Evolutionary conservation across 2,329 filamentous ascomycete genomes (phyloP), one percentile per base, ranked within the genome.

Genomic region (Penicillium sp.): DNA sequence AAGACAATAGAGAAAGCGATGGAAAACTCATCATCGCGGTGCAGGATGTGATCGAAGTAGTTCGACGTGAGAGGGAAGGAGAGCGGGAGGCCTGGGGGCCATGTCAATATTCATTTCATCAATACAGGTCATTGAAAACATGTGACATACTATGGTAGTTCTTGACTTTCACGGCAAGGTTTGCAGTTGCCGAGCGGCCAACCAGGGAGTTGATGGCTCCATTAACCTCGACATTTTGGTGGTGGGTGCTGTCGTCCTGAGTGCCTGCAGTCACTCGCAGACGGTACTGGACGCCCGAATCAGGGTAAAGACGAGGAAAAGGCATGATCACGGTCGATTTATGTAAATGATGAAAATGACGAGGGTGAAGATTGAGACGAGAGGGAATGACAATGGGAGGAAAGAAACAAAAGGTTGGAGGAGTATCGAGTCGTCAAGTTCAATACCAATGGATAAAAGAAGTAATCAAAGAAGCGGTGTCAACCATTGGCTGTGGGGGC

Each of bases 181-280:
- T 83, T 13, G 87, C 82, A 45, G 87, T 84, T 56, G 90, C 83
- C 54, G 85, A 79, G 9, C 85, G 77, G 46, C 84, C 87, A 22
- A 83, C 80, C 65, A 97, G 86, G 24, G 76, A 78, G 1, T 89
- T 70, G 0, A 87, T 82, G 56, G 84, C 73, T 11, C 80, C 81
- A 77, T 97, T 98, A 71, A 97, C 89, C 3, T 84, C 83, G 10
- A 97, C 87, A 27, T 86, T 78, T 58, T 86, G 77, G 67, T 96
- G 92, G n/a, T 84, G 83, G n/a, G 80, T 75, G 33, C 81, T 75
- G 70, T 95, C 86, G 76, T 97, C 96, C 62, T 80, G 79, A 1
- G 90, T 82, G 2, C 93, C 93, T 1, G 91, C 91, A 0, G 91
- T 96, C 54, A 97, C 88, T 63, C 84, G 85, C 60, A 98, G 82